Percentiles rank a stretch among this genome's conserved stretches.
Conservation (phyloP, 73 alveolate genomes). For the Stentor coeruleus region DNA sequence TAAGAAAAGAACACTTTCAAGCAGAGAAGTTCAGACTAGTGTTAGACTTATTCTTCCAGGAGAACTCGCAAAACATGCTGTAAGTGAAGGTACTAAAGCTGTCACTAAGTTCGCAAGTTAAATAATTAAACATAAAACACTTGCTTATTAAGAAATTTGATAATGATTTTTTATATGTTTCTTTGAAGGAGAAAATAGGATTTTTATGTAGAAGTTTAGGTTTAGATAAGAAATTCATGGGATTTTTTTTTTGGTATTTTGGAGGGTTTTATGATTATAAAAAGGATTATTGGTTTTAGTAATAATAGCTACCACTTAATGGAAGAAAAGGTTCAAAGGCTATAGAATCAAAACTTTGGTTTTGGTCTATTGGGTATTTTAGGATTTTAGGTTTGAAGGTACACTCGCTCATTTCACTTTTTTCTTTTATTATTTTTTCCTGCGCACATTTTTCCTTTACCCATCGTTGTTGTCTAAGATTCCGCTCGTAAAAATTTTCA, state of each 20-base stretch:
- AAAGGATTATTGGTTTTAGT: too few species aligned
- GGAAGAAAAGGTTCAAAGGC: background rate
- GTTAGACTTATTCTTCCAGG: conserved; percentile 29
- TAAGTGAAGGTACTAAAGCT: conserved; percentile 32
- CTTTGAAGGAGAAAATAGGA: too few species aligned
- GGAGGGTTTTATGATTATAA: too few species aligned
- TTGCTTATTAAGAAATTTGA: too few species aligned
- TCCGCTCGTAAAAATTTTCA: background rate
- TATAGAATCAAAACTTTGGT: background rate
- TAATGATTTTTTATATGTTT: too few species aligned
- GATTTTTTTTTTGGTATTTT: too few species aligned
- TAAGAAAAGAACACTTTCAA: conserved; percentile 9
- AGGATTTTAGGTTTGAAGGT: background rate
- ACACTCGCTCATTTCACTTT: background rate
- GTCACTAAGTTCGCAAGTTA: conserved; percentile 19
- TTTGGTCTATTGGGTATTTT: background rate
- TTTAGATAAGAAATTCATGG: too few species aligned
- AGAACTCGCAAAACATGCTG: conserved; percentile 33
- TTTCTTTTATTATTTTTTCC: background rate
- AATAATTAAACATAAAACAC: too few species aligned
- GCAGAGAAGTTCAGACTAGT: conserved; percentile 32
- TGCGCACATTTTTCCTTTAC: background rate
- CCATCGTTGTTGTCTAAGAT: background rate
- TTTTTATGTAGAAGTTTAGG: too few species aligned
- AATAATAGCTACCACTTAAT: background rate